Percentiles rank a stretch among this genome's conserved stretches.
These are phyloP conservation scores for Arctium lappa DNA, from an alignment of 129 eudicot genomes.

Conservation along the genomic window DNA sequence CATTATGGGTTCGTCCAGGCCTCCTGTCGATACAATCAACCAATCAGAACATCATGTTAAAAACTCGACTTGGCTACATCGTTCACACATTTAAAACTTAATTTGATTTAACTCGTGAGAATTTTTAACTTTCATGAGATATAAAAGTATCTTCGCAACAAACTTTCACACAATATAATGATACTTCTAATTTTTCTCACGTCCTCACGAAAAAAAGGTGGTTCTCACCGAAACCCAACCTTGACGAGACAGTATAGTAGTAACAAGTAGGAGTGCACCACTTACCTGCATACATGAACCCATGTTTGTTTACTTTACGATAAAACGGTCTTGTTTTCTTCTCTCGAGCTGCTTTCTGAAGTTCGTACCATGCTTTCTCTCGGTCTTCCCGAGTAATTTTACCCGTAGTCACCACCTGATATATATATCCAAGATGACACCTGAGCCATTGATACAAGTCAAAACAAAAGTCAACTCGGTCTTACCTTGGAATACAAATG, in stretches of 20 bases:
- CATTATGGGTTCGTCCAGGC: conserved; percentile 75
- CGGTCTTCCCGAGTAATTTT: conserved; percentile 73
- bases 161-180: neutral
- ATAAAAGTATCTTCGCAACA: too few relatives aligned
- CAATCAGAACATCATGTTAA: neutral
- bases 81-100: too few relatives aligned
- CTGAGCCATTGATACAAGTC: neutral
- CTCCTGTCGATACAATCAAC: conserved; percentile 49
- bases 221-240: neutral
- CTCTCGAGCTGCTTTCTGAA: conserved; percentile 72
- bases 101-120: neutral
- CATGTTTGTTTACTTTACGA: conserved; percentile 76
- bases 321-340: conserved; percentile 85
- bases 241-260: neutral
- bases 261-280: neutral
- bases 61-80: too few relatives aligned
- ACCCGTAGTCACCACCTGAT: conserved; percentile 73
- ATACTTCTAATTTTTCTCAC: neutral
- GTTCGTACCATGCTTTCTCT: conserved; percentile 70
- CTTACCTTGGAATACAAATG: conserved; percentile 76
- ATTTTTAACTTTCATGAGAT: neutral
- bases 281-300: conserved; percentile 93
- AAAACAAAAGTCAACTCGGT: conserved; percentile 5
- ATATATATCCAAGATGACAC: conserved; percentile 8
- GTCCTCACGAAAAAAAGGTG: neutral